Conservation (phyloP, 768 basidiomycete genomes). For the Sistotremastrum suecicum region DNA sequence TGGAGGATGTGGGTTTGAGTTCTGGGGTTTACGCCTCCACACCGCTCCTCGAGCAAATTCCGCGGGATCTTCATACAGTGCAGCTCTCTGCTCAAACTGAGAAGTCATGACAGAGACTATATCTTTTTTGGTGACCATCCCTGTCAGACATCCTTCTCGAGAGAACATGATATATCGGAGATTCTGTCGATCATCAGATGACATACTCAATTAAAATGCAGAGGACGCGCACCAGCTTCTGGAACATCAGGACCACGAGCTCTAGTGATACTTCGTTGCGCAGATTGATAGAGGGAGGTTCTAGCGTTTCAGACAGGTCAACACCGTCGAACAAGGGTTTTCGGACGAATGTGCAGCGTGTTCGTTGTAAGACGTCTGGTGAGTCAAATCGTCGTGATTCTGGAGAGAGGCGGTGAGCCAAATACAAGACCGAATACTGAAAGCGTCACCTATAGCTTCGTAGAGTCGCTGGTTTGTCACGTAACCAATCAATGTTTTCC, state of each 20-base stretch:
- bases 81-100: slow-evolving; percentile 32
- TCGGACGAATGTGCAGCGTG: slow-evolving; percentile 10
- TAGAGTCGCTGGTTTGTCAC: slow-evolving; percentile 41
- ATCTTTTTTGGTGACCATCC: slow-evolving; percentile 58
- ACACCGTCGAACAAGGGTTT: slow-evolving; percentile 4
- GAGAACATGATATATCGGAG: slow-evolving; percentile 57
- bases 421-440: background rate
- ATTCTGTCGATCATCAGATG: slow-evolving; percentile 27
- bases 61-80: too few relatives aligned
- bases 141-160: slow-evolving; percentile 39
- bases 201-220: slow-evolving; percentile 3
- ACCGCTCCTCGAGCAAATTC: too few relatives aligned
- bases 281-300: slow-evolving; percentile 42
- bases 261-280: slow-evolving; percentile 59
- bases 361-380: slow-evolving; percentile 6
- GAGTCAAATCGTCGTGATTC: slow-evolving; percentile 12
- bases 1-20: too few relatives aligned
- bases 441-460: slow-evolving; percentile 18
- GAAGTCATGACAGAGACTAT: slow-evolving; percentile 43
- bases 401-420: slow-evolving; percentile 3
- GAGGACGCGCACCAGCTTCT: slow-evolving; percentile 37
- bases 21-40: too few relatives aligned
- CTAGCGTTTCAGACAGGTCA: slow-evolving; percentile 22
- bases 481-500: slow-evolving; percentile 39
- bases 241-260: slow-evolving; percentile 60